These are phyloP conservation scores for Narthecium ossifragum DNA, from an alignment of 106 monocot species.

Conservation along the genomic window DNA sequence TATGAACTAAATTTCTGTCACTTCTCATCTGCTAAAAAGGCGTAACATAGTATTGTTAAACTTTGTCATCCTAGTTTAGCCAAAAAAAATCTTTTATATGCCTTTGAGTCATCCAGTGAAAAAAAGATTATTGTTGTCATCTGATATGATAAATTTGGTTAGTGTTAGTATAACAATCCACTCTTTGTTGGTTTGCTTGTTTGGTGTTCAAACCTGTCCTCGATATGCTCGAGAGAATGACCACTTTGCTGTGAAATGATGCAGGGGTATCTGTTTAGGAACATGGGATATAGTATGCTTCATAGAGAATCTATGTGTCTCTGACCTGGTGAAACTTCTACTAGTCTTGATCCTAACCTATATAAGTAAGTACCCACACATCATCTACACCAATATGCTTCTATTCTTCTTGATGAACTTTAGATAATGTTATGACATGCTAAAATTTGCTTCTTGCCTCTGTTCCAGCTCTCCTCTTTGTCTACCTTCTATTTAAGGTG, in stretches of 20 bases:
- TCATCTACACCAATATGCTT: too few species aligned
- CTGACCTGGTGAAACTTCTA: conserved; percentile 47
- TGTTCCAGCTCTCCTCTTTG: conserved; percentile 52
- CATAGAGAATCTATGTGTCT: conserved; percentile 70
- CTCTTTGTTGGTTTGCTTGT: not conserved
- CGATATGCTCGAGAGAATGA: not conserved
- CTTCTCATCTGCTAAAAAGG: not conserved
- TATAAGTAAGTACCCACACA: conserved; percentile 39
- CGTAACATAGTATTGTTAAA: not conserved
- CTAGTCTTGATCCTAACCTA: conserved; percentile 50
- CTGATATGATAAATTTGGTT: too few species aligned
- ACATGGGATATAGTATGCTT: conserved; percentile 88
- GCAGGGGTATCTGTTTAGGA: conserved; percentile 64
- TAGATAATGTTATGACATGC: not conserved
- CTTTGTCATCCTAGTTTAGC: too few species aligned
- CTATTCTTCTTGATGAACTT: too few species aligned
- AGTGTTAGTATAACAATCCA: too few species aligned
- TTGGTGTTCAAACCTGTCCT: not conserved
- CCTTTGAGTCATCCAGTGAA: too few species aligned
- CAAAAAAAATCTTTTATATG: too few species aligned
- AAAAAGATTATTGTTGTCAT: not conserved
- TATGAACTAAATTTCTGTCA: not conserved
- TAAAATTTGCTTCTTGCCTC: not conserved
- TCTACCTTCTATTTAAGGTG: conserved; percentile 70
- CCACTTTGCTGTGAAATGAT: not conserved